Evolutionary conservation across 805 yeast genomes (phyloP).

Genomic region (Komagataella populi): DNA sequence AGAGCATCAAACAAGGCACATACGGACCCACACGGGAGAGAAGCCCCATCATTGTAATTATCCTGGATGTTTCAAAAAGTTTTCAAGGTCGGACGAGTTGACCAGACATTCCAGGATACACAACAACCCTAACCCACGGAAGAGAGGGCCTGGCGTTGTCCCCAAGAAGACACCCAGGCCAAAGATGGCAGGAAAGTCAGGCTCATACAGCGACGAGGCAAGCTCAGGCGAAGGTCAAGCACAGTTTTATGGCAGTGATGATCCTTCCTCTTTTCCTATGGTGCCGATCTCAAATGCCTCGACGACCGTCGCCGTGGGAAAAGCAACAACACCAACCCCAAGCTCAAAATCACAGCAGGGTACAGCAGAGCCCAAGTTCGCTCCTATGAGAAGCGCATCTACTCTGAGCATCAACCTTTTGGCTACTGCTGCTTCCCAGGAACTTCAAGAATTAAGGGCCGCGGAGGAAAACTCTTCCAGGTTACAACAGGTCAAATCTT

Average conservation of each 20-base stretch:
- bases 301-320: conserved; percentile 5
- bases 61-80: conserved; percentile 56
- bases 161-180: background rate
- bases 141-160: conserved; percentile 15
- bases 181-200: background rate
- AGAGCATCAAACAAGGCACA: conserved; percentile 71
- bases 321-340: background rate
- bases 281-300: background rate
- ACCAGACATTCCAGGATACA: conserved; percentile 66
- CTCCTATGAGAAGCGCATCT: conserved; percentile 3
- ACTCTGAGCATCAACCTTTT: conserved; percentile 32
- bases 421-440: conserved; percentile 44
- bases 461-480: background rate
- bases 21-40: conserved; percentile 72
- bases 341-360: background rate
- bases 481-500: conserved; percentile 29
- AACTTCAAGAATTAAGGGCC: conserved; percentile 18
- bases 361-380: background rate
- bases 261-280: background rate
- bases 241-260: background rate
- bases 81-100: conserved; percentile 60
- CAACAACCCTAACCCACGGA: conserved; percentile 52
- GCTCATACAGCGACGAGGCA: background rate
- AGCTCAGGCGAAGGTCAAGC: background rate
- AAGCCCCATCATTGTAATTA: conserved; percentile 68